A percentile compares a stretch with the other conserved stretches of the same genome.
Evolutionary conservation across 164 flowering plant species (phyloP).

Genomic region (Magnolia sinica): DNA sequence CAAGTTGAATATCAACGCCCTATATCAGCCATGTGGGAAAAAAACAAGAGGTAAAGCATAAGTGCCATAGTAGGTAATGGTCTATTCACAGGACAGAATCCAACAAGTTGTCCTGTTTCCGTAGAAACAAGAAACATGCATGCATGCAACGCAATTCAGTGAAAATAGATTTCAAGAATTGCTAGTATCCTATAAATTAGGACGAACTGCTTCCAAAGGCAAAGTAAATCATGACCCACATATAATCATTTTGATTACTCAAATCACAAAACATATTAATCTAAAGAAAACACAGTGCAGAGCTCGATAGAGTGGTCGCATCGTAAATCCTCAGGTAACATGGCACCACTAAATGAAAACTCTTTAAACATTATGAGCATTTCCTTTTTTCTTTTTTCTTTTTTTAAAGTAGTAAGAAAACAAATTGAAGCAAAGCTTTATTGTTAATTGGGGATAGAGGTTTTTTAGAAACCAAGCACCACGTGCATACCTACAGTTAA

Average conservation of each 20-base stretch:
- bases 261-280: not conserved
- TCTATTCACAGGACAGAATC: not conserved
- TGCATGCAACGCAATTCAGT: not conserved
- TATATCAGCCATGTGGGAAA: constrained; percentile 15
- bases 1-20: constrained; percentile 94
- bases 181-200: not conserved
- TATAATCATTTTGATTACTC: not conserved
- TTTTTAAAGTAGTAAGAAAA: no score
- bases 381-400: no score
- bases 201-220: not conserved
- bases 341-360: no score
- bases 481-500: no score
- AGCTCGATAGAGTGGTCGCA: no score
- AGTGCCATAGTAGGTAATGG: not conserved
- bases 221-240: not conserved
- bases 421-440: no score
- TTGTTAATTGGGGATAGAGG: no score
- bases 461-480: no score
- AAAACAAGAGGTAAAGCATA: not conserved
- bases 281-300: no score
- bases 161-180: not conserved
- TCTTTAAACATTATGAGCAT: no score
- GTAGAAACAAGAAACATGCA: not conserved
- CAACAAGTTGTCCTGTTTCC: not conserved
- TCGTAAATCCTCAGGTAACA: no score